A percentile compares a stretch with the other conserved stretches of the same genome.
These are phyloP conservation scores for Stachybotrys chartarum DNA, from an alignment of 2,329 filamentous ascomycete genomes.

Conservation along the genomic window DNA sequence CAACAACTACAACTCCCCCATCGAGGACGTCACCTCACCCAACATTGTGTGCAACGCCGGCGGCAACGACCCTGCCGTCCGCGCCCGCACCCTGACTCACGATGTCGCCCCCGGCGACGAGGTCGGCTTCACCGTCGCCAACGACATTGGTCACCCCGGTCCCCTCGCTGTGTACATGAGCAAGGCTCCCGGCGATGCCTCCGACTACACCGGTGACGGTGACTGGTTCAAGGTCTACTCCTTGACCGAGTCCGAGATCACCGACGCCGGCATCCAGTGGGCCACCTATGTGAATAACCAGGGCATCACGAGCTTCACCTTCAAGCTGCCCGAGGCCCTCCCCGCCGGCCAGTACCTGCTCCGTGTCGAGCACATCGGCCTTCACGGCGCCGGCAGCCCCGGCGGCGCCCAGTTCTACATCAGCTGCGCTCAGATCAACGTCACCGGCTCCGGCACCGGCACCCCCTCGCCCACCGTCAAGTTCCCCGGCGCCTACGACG, in stretches of 20 bases:
- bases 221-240: slow-evolving; percentile 31
- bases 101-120: slow-evolving; percentile 28
- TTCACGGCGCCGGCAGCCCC: slow-evolving; percentile 21
- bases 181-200: slow-evolving; percentile 21
- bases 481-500: slow-evolving; percentile 25
- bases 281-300: slow-evolving; percentile 19
- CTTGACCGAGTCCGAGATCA: slow-evolving; percentile 20
- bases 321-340: slow-evolving; percentile 18
- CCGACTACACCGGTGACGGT: slow-evolving; percentile 23
- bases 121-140: slow-evolving; percentile 32
- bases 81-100: slow-evolving; percentile 26
- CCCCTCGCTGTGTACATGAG: slow-evolving; percentile 29
- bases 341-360: slow-evolving; percentile 25
- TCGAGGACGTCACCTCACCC: slow-evolving; percentile 28
- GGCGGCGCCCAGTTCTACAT: slow-evolving; percentile 30
- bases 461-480: slow-evolving; percentile 18
- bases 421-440: slow-evolving; percentile 25
- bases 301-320: slow-evolving; percentile 27
- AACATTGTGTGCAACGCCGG: slow-evolving; percentile 32
- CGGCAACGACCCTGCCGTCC: slow-evolving; percentile 26
- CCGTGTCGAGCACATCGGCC: slow-evolving; percentile 27
- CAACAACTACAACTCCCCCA: slow-evolving; percentile 38
- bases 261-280: slow-evolving; percentile 21
- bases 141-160: slow-evolving; percentile 27
- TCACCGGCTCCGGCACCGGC: slow-evolving; percentile 21